A percentile compares a stretch with the other conserved stretches of the same genome.
phyloP scores from a whole-genome alignment of 1,284 basidiomycete genomes.

The Melampsora larici-populina region DNA sequence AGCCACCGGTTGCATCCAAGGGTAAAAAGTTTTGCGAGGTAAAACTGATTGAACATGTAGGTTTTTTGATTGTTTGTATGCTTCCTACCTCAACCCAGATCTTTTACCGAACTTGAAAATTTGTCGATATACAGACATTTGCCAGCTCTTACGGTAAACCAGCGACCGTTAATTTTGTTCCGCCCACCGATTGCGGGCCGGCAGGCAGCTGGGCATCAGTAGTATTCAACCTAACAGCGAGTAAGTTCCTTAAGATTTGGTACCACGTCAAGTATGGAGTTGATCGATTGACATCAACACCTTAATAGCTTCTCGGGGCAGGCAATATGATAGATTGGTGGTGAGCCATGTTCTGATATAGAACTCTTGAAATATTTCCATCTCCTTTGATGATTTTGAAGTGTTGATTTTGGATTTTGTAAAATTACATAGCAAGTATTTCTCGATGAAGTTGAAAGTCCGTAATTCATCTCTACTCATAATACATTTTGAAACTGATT shows the following conservation, averaged over 20 bases:
- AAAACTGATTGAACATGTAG: conserved; percentile 29
- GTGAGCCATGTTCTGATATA: neutral
- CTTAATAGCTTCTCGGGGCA: conserved; percentile 23
- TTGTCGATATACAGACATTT: conserved; percentile 27
- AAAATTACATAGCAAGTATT: conserved; percentile 8
- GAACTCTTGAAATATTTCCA: too few relatives aligned
- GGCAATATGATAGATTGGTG: conserved; percentile 40
- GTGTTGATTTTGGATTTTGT: too few relatives aligned
- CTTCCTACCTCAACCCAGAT: neutral
- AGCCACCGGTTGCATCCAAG: conserved; percentile 34
- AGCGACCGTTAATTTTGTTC: conserved; percentile 4
- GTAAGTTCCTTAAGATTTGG: neutral
- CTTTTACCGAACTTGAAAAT: neutral
- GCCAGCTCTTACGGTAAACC: conserved; percentile 21
- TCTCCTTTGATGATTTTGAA: too few relatives aligned
- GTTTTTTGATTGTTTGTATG: neutral
- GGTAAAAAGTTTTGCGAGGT: conserved; percentile 11
- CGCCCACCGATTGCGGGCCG: conserved; percentile 20
- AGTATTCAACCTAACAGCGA: conserved; percentile 32
- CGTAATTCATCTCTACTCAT: neutral
- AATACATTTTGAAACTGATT: neutral
- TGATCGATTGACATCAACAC: neutral
- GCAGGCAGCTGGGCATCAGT: conserved; percentile 41
- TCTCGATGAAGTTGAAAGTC: conserved; percentile 32
- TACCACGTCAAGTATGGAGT: neutral